Evolutionary conservation across 768 basidiomycete species (phyloP), one percentile per base, ranked within the genome.

Genomic region (Leccinum incarnatum): DNA sequence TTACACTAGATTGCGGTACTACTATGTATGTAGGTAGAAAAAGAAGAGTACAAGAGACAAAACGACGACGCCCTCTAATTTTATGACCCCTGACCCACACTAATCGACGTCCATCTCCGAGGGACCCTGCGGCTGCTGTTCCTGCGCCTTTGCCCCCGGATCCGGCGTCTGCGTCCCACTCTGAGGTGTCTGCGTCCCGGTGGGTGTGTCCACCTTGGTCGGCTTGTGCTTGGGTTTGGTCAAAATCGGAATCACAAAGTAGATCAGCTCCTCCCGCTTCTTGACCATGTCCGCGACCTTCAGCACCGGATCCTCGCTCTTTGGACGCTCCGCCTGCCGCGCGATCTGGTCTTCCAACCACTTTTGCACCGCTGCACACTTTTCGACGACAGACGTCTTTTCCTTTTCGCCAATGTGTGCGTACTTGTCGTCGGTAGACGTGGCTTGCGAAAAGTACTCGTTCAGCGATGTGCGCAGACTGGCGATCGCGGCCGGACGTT

Each of bases 331-430:
- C 8, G 83, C 80, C 81, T 98, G 97, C 65, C 87, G 79, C 60
- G 85, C 87, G 59, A 85, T 84, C 81, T 91, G 84, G 80, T 99
- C 95, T 69, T 97, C 92, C 57, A 99, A 82, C 97, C 96, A 98
- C 77, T 97, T 91, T 76, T 93, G 89, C 40, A 89, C 78, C 10
- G 87, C 93, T 53, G 91, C 97, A 57, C 87, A 87, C 74, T 89
- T 91, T 78, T 99, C 97, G 65, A 98, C 81, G 62, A 95, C 85
- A 50, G 77, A 71, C 77, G 93, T 84, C 75, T 87, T 91, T 74
- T 94, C 92, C 78, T 90, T 92, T 65, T 87, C 88, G 61, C 89
- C 87, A 64, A 98, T 93, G 79, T 98, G 97, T 12, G 88, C 74
- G 75, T 83, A 92, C 76, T 88, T 88, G 64, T 97, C 96, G 55